Base-by-base conservation (phyloP, 2,329 filamentous ascomycete species). In the Coleophoma eucalyptorum region DNA sequence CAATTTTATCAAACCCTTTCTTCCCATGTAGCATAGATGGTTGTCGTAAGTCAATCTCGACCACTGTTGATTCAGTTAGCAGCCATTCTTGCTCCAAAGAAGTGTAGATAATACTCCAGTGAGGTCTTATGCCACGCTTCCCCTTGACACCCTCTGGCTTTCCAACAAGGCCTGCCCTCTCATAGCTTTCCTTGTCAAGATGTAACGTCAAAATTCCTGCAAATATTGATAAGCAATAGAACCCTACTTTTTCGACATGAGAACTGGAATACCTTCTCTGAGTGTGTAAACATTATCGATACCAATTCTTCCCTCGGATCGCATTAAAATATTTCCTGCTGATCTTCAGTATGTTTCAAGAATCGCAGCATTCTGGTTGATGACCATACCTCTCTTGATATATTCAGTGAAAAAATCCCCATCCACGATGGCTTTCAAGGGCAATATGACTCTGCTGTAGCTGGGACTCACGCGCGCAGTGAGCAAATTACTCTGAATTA, bases 21-120 rank as follows among this genome's bases (percentile, higher is more conserved):
- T 90, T 94, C 3, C 91, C 91, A 49, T 84, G 86, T 7, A 90
- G 67, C 89, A 96, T 96, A 0, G 84, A 84, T 1, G 84, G 79
- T 5, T 78, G 74, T 16, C 85, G 80, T 26, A 99, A 77, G 53
- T 97, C 85, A 46, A 87, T 75, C 59, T 93, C 83, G 43, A 97
- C 80, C 26, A 86, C 89, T 94, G 51, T 16, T 13, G 12, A 32
- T 12, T 40, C 8, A 34, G 53, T 73, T 52, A 73, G 65, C 31
- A 51, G 10, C 4, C 26, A 43, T 46, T 10, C 19, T 44, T 35
- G 38, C 12, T 26, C 26, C 20, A 47, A 12, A 15, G 20, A 15
- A 21, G 19, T 12, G 6, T 44, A 3, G 38, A 15, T 11, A 66
- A 78, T 76, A 94, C 90, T 66, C 78, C 88, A 97, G 68, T 89